A percentile compares a stretch with the other conserved stretches of the same genome.
Evolutionary conservation across 2,329 filamentous ascomycete species (phyloP).

Genomic region (Colletotrichum paranaense): DNA sequence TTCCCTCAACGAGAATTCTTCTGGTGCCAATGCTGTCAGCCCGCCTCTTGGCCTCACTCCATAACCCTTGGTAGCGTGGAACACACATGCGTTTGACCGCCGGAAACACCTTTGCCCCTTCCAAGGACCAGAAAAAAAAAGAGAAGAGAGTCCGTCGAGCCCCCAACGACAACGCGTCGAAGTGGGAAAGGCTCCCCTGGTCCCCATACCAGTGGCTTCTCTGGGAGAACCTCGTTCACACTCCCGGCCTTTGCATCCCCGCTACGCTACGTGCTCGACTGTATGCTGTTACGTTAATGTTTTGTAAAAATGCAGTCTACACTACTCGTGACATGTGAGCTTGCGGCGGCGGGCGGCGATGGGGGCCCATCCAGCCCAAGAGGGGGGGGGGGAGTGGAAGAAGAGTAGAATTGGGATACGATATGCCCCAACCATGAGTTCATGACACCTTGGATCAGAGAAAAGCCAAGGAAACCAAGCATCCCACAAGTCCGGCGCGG

Average conservation of each 20-base stretch:
- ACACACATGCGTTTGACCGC: neutral
- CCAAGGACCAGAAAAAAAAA: neutral
- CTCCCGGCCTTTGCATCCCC: neutral
- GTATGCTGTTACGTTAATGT: neutral
- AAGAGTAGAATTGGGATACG: neutral
- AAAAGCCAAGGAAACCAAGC: neutral
- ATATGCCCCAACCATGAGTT: neutral
- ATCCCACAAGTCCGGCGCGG: neutral
- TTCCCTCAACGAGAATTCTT: too few species aligned
- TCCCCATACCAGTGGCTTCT: neutral
- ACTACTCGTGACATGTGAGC: neutral
- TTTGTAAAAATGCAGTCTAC: neutral
- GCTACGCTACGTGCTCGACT: neutral
- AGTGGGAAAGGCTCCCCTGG: neutral
- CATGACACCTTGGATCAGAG: neutral
- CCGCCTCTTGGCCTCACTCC: neutral
- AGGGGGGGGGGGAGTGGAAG: too few species aligned
- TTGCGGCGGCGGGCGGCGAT: neutral
- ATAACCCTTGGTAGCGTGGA: neutral
- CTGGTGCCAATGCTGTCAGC: neutral
- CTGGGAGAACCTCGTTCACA: too few species aligned
- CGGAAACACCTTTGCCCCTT: neutral
- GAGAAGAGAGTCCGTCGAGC: neutral
- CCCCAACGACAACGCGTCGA: neutral
- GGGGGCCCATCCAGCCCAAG: neutral